phyloP scores from a whole-genome alignment of 2,329 filamentous ascomycete genomes.

The Botryotinia calthae region DNA sequence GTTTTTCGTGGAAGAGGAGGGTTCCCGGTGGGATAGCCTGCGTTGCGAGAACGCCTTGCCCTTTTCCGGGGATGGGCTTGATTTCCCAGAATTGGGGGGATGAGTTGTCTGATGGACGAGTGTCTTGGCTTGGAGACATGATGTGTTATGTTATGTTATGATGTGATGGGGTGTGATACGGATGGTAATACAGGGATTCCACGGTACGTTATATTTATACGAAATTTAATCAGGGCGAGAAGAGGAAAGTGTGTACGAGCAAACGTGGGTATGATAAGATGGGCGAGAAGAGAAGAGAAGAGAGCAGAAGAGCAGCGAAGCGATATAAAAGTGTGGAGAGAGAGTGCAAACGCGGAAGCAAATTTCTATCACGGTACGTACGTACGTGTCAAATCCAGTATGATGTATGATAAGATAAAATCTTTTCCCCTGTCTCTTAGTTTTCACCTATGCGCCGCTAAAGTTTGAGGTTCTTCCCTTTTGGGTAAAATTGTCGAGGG shows the following conservation, averaged over 20 bases:
- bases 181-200: neutral
- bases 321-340: neutral
- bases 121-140: constrained; percentile 26
- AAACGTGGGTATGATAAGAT: neutral
- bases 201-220: neutral
- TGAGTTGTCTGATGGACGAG: constrained; percentile 7
- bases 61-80: constrained; percentile 33
- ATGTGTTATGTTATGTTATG: neutral
- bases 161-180: neutral
- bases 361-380: constrained; percentile 14
- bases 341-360: no score
- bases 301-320: no score
- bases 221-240: no score
- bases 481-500: constrained; percentile 34
- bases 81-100: constrained; percentile 27
- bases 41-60: constrained; percentile 32
- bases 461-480: constrained; percentile 25
- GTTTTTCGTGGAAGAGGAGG: constrained; percentile 34
- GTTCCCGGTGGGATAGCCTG: constrained; percentile 33
- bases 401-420: constrained; percentile 13
- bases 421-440: neutral
- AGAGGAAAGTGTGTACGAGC: neutral
- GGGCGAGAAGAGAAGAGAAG: neutral
- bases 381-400: neutral
- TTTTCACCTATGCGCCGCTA: neutral